Evolutionary conservation across 129 eudicot genomes (phyloP), one percentile per base, ranked within the genome.

Genomic region (Helianthus tuberosus): DNA sequence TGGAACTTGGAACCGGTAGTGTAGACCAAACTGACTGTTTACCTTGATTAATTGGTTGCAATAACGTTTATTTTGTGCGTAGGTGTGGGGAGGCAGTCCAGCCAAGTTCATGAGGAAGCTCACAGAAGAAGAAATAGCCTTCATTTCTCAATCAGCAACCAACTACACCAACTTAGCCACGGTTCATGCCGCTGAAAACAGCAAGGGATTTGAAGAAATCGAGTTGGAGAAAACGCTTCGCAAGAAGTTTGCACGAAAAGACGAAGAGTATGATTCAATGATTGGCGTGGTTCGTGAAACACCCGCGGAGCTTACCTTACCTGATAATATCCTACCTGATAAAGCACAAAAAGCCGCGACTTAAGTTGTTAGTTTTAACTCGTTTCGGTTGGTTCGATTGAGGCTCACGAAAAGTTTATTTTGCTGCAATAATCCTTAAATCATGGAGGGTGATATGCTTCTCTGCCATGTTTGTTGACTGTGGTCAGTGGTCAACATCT

Each of bases 21-120:
- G 47, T 43, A 43, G 7, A 43, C 47, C 10, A 29, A 20, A 8
- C 47, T 32, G 44, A 38, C 13, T 11, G 66, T 4, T 25, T 60
- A 27, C 29, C 11, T 10, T 11, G 1, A 14, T 6, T 29, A 46
- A 1, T 27, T 46, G 35, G 2, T 29, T 5, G 9, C 32, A 15
- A 1, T 46, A 48, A 25, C 17, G 4, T 35, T 14, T 10, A 2
- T 67, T 60, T 62, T 66, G 11, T 48, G 23, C 41, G 23, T 82
- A 59, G 99, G 94, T 94, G 6, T 95, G 99, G 99, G 99, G 89
- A 83, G 99, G 99, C 47, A 95, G 89, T 76, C 99, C 99, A 3
- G 96, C 99, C 11, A 88, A 87, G 71, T 91, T 91, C 80, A 69
- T 91, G 82, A 91, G 99, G 89, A 95, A 95, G 79, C 96, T 95